Conservation (phyloP, 2,329 filamentous ascomycete species). For the Botryotinia calthae region DNA sequence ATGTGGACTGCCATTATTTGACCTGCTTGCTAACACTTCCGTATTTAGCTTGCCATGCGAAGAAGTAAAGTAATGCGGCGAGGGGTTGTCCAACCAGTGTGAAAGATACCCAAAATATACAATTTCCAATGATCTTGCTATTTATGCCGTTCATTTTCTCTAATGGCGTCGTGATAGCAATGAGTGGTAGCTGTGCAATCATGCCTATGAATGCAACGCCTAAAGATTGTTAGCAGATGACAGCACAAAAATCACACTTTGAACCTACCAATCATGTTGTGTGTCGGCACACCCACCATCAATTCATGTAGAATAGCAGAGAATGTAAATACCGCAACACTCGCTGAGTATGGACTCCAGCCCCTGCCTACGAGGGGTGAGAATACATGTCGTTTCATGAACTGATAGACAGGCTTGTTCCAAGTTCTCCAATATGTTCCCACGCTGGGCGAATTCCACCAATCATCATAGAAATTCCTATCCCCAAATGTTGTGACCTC, state of each 20-base stretch:
- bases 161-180: constrained; percentile 73
- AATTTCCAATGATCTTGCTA: constrained; percentile 81
- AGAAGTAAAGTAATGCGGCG: constrained; percentile 91
- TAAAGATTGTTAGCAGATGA: constrained; percentile 37
- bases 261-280: constrained; percentile 79
- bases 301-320: constrained; percentile 90
- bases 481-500: constrained; percentile 90
- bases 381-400: constrained; percentile 94
- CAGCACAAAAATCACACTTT: background rate
- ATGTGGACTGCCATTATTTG: constrained; percentile 16
- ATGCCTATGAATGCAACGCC: constrained; percentile 93
- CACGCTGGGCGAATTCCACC: constrained; percentile 92
- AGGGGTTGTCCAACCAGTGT: constrained; percentile 93
- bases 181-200: constrained; percentile 88
- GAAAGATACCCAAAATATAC: constrained; percentile 95
- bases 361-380: constrained; percentile 82
- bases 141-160: constrained; percentile 74
- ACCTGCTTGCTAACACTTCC: constrained; percentile 64
- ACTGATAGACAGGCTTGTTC: constrained; percentile 97
- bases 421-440: constrained; percentile 92
- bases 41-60: constrained; percentile 98
- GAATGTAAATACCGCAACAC: constrained; percentile 79
- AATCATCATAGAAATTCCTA: constrained; percentile 91
- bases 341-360: constrained; percentile 68
- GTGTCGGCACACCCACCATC: constrained; percentile 88